Base-by-base conservation (phyloP, 352 stramenopile species). In the Pythium rishiriense region DNA sequence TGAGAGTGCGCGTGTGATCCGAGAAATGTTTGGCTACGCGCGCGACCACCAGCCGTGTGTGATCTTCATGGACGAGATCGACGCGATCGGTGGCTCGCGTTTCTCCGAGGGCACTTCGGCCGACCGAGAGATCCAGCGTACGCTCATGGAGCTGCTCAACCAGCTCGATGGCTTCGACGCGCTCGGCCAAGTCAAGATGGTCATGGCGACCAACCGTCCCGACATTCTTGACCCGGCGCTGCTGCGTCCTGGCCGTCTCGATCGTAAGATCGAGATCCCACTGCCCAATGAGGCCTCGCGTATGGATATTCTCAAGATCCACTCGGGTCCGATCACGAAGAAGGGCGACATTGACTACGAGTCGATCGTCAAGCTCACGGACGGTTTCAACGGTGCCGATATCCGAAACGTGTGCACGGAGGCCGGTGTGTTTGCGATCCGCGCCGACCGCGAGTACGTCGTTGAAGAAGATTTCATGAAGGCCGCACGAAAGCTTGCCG, bases 21-120 rank as follows among this genome's bases (percentile, higher is more conserved):
- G 98, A 58, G 98, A 99, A 82, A 99, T 99, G 97, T 99, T 99
- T 65, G 88, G 97, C 80, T 89, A 98, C 78, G 85, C 94, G 15
- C 88, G 92, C 49, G 96, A 99, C 75, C 97, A 99, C 75, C 91
- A 99, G 83, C 97, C 98, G 41, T 99, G 97, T 66, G 97, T 99
- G 59, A 99, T 99, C 76, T 99, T 99, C 72, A 99, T 99, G 96
- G 98, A 99, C 78, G 98, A 99, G 72, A 99, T 99, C 75, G 98
- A 99, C 84, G 97, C 97, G 25, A 99, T 99, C 71, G 97, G 97
- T 71, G 97, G 97, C 65, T 98, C 88, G 50, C 94, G 98, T 37
- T 99, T 99, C 73, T 98, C 90, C 45, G 96, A 99, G 74, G 97
- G 97, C 58, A 99, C 96, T 31, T 98, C 88, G 26, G 91, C 89